Evolutionary conservation across 768 basidiomycete genomes (phyloP).

Genomic region (Cyclocybe cylindracea): DNA sequence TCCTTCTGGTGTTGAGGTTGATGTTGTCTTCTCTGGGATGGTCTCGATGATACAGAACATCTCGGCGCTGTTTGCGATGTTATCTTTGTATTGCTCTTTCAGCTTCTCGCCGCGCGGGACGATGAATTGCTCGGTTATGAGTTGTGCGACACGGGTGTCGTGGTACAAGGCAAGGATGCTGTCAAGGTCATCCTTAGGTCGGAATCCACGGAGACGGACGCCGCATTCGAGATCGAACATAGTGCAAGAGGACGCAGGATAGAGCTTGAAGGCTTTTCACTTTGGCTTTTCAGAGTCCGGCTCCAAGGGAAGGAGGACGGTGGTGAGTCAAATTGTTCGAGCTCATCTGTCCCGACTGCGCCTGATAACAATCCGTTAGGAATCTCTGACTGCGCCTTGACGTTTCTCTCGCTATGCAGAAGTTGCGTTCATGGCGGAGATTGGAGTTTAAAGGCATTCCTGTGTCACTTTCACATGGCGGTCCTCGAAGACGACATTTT

Average conservation of each 20-base stretch:
- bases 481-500: too few relatives aligned
- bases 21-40: neutral
- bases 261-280: too few relatives aligned
- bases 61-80: slow-evolving; percentile 11
- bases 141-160: slow-evolving; percentile 11
- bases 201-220: slow-evolving; percentile 16
- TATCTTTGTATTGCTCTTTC: slow-evolving; percentile 10
- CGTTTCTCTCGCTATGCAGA: neutral
- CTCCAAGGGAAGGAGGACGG: too few relatives aligned
- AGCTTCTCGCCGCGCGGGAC: slow-evolving; percentile 13
- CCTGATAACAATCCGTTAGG: too few relatives aligned
- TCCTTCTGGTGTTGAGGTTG: too few relatives aligned
- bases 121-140: slow-evolving; percentile 9
- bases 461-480: too few relatives aligned
- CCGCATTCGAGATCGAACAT: slow-evolving; percentile 19
- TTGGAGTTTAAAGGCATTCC: too few relatives aligned
- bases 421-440: neutral
- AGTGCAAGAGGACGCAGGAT: neutral
- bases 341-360: too few relatives aligned
- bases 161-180: slow-evolving; percentile 14
- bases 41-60: slow-evolving; percentile 21
- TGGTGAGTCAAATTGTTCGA: too few relatives aligned
- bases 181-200: slow-evolving; percentile 10
- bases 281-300: too few relatives aligned
- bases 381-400: neutral